Evolutionary conservation across 2,329 filamentous ascomycete genomes (phyloP).

Genomic region (Fusarium oxysporum): DNA sequence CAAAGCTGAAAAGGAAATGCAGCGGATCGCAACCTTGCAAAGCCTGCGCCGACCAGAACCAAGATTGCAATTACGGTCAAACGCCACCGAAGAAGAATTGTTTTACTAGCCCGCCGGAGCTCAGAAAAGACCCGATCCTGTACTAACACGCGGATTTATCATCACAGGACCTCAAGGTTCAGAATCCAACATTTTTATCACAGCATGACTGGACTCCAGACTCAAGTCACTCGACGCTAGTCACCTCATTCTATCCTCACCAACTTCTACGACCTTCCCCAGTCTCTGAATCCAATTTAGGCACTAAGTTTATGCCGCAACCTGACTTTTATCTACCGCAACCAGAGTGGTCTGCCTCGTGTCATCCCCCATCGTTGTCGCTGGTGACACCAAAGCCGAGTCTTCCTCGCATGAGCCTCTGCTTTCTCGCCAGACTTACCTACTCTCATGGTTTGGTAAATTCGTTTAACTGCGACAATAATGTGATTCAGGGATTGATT

Average conservation of each 20-base stretch:
- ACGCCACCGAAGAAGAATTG: neutral
- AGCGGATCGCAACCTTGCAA: slow-evolving; percentile 3
- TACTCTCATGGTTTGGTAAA: slow-evolving; percentile 14
- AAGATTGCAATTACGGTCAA: neutral
- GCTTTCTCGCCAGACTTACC: slow-evolving; percentile 12
- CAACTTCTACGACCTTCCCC: too few relatives aligned
- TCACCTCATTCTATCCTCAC: neutral
- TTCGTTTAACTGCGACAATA: slow-evolving; percentile 1
- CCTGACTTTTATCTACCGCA: neutral
- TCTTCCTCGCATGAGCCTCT: neutral
- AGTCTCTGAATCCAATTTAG: too few relatives aligned
- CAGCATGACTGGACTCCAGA: too few relatives aligned
- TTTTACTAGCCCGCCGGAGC: too few relatives aligned
- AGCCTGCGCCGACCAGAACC: slow-evolving; percentile 5
- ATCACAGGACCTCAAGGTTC: neutral
- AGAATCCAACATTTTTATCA: neutral
- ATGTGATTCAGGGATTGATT: neutral
- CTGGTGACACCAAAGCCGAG: neutral
- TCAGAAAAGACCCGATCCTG: too few relatives aligned
- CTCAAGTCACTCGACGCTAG: too few relatives aligned
- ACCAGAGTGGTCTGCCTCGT: neutral
- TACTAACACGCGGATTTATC: too few relatives aligned
- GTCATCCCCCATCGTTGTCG: neutral
- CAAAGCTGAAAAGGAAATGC: slow-evolving; percentile 14
- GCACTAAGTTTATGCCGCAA: too few relatives aligned